phyloP scores from a whole-genome alignment of 129 eudicot genomes.

The Artemisia tridentata region DNA sequence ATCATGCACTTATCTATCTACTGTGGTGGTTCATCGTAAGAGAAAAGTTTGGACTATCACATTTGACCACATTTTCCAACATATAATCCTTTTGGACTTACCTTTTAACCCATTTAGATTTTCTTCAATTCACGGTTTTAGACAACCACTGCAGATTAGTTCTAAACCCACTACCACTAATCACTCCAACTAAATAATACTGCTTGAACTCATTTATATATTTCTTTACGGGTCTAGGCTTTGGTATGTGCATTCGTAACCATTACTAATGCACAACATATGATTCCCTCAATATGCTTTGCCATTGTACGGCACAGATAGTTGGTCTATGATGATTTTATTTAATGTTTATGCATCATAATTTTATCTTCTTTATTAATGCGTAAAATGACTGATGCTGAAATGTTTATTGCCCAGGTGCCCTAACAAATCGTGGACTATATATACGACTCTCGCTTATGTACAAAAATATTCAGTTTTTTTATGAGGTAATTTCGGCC shows the following conservation, averaged over 20 bases:
- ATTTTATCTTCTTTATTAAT: too few species aligned
- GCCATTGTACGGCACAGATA: background rate
- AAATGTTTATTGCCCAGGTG: too few species aligned
- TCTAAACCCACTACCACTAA: background rate
- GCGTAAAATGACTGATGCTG: too few species aligned
- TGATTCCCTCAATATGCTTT: background rate
- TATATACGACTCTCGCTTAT: too few species aligned
- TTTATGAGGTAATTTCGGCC: too few species aligned
- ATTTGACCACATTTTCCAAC: too few species aligned
- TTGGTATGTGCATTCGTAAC: background rate
- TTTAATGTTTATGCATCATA: conserved; percentile 16
- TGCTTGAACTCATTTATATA: background rate
- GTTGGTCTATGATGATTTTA: background rate
- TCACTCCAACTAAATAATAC: background rate
- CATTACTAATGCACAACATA: background rate
- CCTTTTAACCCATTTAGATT: too few species aligned
- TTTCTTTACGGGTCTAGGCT: background rate
- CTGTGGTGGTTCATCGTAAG: conserved; percentile 43
- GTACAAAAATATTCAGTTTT: too few species aligned
- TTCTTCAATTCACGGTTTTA: too few species aligned
- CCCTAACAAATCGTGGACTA: too few species aligned
- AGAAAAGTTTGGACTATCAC: too few species aligned
- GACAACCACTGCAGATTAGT: background rate
- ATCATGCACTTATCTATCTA: conserved; percentile 60
- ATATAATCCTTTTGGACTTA: too few species aligned